Percentiles rank a stretch among this genome's conserved stretches.
Evolutionary conservation across 2,329 filamentous ascomycete species (phyloP).

Genomic region (Fonsecaea erecta): DNA sequence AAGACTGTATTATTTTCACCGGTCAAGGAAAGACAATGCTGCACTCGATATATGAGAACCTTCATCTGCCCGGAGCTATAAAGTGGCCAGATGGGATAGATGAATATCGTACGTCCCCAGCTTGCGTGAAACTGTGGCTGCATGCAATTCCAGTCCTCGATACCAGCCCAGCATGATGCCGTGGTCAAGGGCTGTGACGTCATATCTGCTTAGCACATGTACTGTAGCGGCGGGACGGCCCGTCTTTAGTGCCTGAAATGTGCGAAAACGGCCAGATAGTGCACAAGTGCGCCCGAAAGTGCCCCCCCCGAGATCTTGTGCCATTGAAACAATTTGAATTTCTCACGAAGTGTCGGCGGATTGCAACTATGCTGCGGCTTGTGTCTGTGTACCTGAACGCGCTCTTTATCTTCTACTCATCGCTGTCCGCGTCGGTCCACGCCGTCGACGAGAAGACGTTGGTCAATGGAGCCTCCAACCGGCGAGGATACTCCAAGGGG

Average conservation of each 20-base stretch:
- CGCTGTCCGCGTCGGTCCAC: conserved; percentile 31
- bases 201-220: neutral
- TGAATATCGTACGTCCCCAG: neutral
- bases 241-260: neutral
- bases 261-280: neutral
- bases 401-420: conserved; percentile 33
- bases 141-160: neutral
- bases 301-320: neutral
- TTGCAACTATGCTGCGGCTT: conserved; percentile 25
- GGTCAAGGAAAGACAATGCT: neutral
- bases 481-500: conserved; percentile 54
- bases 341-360: neutral
- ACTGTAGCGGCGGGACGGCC: neutral
- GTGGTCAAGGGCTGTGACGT: neutral
- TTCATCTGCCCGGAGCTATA: neutral
- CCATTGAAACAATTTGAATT: neutral
- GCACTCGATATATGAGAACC: neutral
- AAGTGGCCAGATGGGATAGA: neutral
- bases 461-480: conserved; percentile 11
- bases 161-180: no score
- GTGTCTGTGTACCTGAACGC: conserved; percentile 25
- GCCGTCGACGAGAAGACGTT: conserved; percentile 27
- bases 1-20: neutral
- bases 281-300: neutral
- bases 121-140: neutral